A percentile compares a stretch with the other conserved stretches of the same genome.
phyloP scores from a whole-genome alignment of 768 basidiomycete species.

The Daedalea quercina region DNA sequence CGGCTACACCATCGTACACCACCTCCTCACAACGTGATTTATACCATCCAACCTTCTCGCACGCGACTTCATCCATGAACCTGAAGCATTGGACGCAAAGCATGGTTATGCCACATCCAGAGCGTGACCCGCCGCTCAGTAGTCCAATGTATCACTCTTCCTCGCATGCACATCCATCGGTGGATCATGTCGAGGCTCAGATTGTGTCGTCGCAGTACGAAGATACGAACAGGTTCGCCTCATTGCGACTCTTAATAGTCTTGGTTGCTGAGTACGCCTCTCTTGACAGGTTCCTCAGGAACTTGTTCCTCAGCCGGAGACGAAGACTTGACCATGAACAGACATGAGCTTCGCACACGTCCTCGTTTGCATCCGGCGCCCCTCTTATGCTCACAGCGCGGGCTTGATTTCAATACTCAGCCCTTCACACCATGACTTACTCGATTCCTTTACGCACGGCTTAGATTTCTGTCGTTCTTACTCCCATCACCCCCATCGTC shows the following conservation, averaged over 20 bases:
- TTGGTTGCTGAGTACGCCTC: slow-evolving; percentile 3
- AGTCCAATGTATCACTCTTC: not conserved
- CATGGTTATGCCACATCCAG: not conserved
- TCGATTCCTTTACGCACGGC: not conserved
- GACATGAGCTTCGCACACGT: not conserved
- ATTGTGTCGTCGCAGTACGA: slow-evolving; percentile 56
- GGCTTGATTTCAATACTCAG: not conserved
- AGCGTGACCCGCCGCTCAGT: not conserved
- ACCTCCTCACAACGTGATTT: not conserved
- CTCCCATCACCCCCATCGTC: not conserved
- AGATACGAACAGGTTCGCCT: slow-evolving; percentile 49
- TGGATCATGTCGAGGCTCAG: slow-evolving; percentile 33
- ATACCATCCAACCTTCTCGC: not conserved
- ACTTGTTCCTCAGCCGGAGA: slow-evolving; percentile 57
- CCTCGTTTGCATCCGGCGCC: not conserved
- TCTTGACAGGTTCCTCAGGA: slow-evolving; percentile 50
- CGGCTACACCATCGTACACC: slow-evolving; percentile 1
- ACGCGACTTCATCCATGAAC: not conserved
- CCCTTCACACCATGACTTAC: not conserved
- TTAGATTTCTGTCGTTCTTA: not conserved
- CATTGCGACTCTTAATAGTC: not conserved
- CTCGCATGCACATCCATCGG: not conserved
- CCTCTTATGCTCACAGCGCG: not conserved
- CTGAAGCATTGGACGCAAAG: not conserved
- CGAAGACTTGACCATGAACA: slow-evolving; percentile 13